phyloP scores from a whole-genome alignment of 2,329 filamentous ascomycete genomes.

The Tympanopsis confertula region DNA sequence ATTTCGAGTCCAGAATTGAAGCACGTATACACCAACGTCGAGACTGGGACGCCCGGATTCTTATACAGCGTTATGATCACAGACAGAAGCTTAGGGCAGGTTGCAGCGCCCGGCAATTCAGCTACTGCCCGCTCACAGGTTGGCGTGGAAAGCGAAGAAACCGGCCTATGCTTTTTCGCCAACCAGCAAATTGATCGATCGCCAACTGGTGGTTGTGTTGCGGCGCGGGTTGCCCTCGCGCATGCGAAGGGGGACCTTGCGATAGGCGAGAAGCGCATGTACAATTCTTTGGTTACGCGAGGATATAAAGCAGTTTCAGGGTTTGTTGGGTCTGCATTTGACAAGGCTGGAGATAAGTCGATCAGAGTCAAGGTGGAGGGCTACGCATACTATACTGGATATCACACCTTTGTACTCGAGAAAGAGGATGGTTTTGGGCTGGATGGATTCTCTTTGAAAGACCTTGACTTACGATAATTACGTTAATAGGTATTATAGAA shows the following conservation, averaged over 20 bases:
- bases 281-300: conserved; percentile 23
- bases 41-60: conserved; percentile 17
- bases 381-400: too few relatives aligned
- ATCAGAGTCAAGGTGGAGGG: too few relatives aligned
- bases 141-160: conserved; percentile 18
- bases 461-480: too few relatives aligned
- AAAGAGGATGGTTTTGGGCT: too few relatives aligned
- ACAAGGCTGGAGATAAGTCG: too few relatives aligned
- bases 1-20: conserved; percentile 2
- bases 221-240: conserved; percentile 21
- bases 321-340: too few relatives aligned
- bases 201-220: conserved; percentile 22
- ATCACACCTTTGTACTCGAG: too few relatives aligned
- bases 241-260: conserved; percentile 13
- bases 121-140: conserved; percentile 1
- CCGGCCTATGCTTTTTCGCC: conserved; percentile 29
- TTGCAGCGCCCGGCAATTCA: conserved; percentile 7
- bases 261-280: conserved; percentile 14
- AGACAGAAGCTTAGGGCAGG: conserved; percentile 6
- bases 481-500: too few relatives aligned
- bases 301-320: too few relatives aligned
- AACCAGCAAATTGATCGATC: conserved; percentile 33
- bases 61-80: conserved; percentile 28
- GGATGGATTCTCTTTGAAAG: too few relatives aligned
- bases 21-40: conserved; percentile 6